Percentiles rank a stretch among this genome's conserved stretches.
Evolutionary conservation across 108 stramenopile species (phyloP).

Genomic region (Schizochytrium sp.): DNA sequence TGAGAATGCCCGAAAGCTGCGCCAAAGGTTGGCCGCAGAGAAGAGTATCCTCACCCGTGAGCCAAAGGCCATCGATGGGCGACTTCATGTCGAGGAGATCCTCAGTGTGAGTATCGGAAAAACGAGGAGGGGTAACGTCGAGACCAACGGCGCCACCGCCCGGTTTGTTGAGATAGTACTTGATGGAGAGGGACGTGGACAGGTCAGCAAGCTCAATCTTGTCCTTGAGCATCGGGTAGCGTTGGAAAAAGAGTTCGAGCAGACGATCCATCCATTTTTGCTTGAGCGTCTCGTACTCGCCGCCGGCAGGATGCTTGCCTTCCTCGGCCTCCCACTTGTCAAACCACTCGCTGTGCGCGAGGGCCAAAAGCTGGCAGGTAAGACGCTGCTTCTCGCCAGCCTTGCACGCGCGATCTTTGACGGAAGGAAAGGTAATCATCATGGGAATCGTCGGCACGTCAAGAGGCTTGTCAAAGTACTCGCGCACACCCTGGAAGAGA

Average conservation of each 20-base stretch:
- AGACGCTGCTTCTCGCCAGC: constrained; percentile 44
- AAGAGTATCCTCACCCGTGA: background rate
- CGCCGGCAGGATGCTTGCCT: constrained; percentile 21
- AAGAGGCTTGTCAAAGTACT: constrained; percentile 25
- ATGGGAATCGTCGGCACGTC: constrained; percentile 17
- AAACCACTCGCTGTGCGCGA: constrained; percentile 35
- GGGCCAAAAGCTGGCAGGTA: constrained; percentile 37
- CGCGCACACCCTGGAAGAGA: constrained; percentile 13
- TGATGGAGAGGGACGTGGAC: constrained; percentile 44
- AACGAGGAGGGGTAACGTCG: constrained; percentile 17
- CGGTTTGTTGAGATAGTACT: constrained; percentile 33
- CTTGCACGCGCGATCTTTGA: constrained; percentile 29
- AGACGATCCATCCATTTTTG: constrained; percentile 16
- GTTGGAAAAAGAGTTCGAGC: constrained; percentile 30
- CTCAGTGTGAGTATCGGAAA: background rate
- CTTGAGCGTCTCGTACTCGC: constrained; percentile 33
- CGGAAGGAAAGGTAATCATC: constrained; percentile 42
- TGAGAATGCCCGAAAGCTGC: background rate
- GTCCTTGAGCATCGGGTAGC: constrained; percentile 31
- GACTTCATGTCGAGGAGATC: background rate
- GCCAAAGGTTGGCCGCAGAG: background rate
- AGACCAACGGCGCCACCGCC: constrained; percentile 33
- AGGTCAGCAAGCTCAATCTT: constrained; percentile 36
- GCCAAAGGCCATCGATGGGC: constrained; percentile 9
- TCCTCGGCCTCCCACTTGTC: constrained; percentile 33